Evolutionary conservation across 129 eudicot species (phyloP).

Genomic region (Arctium lappa): DNA sequence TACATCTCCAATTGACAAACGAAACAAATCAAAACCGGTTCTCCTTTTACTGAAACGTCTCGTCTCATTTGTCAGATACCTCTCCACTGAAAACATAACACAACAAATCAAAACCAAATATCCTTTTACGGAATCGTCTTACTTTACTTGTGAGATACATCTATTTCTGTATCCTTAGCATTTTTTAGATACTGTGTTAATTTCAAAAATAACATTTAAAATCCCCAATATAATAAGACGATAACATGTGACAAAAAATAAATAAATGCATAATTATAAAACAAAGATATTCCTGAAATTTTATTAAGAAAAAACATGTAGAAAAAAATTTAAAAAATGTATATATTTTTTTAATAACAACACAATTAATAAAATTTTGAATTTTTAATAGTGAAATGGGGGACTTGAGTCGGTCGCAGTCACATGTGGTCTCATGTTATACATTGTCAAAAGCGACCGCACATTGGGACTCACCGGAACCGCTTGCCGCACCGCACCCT

Average conservation of each 20-base stretch:
- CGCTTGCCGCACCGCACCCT: background rate
- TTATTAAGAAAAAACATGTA: too few relatives aligned
- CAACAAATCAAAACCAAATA: too few relatives aligned
- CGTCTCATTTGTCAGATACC: background rate
- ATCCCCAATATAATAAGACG: background rate
- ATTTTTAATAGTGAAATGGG: background rate
- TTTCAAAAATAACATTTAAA: background rate
- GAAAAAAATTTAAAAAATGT: too few relatives aligned
- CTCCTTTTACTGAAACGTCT: background rate
- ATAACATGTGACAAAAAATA: background rate
- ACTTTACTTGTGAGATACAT: too few relatives aligned
- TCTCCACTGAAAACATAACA: too few relatives aligned
- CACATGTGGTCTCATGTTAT: constrained; percentile 2
- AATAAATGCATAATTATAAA: too few relatives aligned
- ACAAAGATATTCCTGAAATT: too few relatives aligned
- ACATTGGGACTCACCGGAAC: constrained; percentile 4
- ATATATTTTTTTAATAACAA: too few relatives aligned
- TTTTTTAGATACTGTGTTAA: background rate
- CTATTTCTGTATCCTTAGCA: too few relatives aligned
- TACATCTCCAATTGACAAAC: background rate
- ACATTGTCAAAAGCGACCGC: constrained; percentile 15
- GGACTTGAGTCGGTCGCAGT: background rate
- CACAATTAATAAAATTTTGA: background rate
- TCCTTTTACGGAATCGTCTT: too few relatives aligned
- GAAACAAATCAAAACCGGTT: background rate